Base-by-base conservation (phyloP, 352 stramenopile species). In the Aphanomyces invadans region DNA sequence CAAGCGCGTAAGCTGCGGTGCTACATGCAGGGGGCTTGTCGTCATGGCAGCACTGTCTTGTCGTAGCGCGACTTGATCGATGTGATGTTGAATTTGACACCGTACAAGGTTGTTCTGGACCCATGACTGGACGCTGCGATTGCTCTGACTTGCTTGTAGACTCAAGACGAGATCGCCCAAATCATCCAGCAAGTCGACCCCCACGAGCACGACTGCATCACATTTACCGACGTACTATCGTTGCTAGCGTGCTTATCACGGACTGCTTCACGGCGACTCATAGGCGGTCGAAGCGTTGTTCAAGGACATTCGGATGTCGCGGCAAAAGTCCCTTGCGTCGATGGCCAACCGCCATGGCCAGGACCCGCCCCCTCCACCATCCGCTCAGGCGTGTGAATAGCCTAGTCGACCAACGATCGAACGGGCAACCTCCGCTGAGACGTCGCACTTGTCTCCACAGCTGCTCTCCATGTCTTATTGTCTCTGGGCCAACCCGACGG, bases 141-240 rank as follows among this genome's bases (percentile, higher is more conserved):
- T n/a, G n/a, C n/a, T n/a, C n/a, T n/a, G n/a, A n/a, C n/a, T n/a
- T n/a, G n/a, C n/a, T n/a, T n/a, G n/a, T 53, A 82, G 75, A 62
- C 71, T 7, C 71, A 83, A n/a, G 70, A 62, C 7, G 68, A 72
- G 29, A 63, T 88, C 21, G 70, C 73, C 42, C 71, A 62, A 10
- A 66, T 92, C 5, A 21, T 92, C 2, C 73, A 81, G 21, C 71
- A 66, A 5, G 70, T 89, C 29, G 83, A 92, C 64, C 83, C 83
- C 3, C 83, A 81, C 26, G 70, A 78, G 26, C 77, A 90, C 71
- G 77, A 91, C 62, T 72, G 80, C n/a, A 71, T 92, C 52, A 92
- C 80, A 3, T 94, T 91, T 67, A 88, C 79, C 4, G 81, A 92
- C 26, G 72, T 76, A 61, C 10, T 44, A 21, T 49, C 23, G 17